Evolutionary conservation across 148 eudicot genomes (phyloP), one percentile per base, ranked within the genome.

Genomic region (Heliosperma pusillum): DNA sequence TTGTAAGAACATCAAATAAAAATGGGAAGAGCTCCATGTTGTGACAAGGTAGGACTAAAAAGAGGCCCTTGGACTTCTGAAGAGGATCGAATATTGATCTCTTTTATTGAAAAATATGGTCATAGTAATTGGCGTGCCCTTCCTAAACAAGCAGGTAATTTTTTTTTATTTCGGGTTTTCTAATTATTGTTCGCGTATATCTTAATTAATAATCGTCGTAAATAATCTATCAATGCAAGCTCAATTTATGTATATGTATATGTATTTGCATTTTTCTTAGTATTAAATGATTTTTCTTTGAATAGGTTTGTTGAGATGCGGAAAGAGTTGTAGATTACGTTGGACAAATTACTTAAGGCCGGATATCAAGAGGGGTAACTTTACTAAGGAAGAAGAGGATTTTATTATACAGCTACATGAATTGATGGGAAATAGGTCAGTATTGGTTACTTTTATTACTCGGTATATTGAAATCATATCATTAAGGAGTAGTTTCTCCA

Each of bases 321-420:
- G 97, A 63, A 91, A 91, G 73, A 91, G 97, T 78, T 91, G 97
- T 79, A 79, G 97, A 71, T 80, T 91, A 3, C 80, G 97, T 11
- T 91, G 97, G 97, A 89, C 70, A 3, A 91, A 91, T 57, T 91
- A 91, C 67, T 59, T 91, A 69, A 78, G 77, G 69, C 96, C 96
- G 0, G 93, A 89, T 73, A 91, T 91, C 12, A 91, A 89, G 79
- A 86, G 97, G 62, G 97, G 97, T 9, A 85, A 86, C 63, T 91
- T 91, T 81, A 85, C 82, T 55, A 79, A 71, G 33, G 93, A 89
- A 72, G 97, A 91, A 78, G 97, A 91, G 61, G 91, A 91, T 5
- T 66, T 84, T 17, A 87, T 91, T 68, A 82, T 89, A 67, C 72
- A 87, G 56, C 78, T 91, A 24, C 97, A 91, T 77, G 78, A 86